Base-by-base conservation (phyloP, 106 monocot species). In the Acorus calamus region DNA sequence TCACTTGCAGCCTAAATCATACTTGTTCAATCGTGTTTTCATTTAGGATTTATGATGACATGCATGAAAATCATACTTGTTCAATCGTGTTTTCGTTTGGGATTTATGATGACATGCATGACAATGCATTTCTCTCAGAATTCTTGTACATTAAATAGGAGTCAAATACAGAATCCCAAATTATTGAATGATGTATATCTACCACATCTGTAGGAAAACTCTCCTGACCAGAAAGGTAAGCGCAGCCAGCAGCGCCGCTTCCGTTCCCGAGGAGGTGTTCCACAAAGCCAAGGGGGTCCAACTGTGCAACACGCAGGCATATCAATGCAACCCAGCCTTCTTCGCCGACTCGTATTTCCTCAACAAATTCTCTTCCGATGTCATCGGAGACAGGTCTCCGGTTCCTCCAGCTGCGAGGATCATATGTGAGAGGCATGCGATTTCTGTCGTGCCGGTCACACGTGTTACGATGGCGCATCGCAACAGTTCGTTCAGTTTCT, bases 221-320 rank as follows among this genome's bases (percentile, higher is more conserved):
- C 68, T 96, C 8, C 73, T 82, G 50, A 78, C 72, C n/a, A 72
- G 82, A 46, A 96, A 90, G 62, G 87, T 96, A 4, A 78, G 82
- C 65, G 80, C 90, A 63, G 64, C 84, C 14, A 84, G 84, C 11
- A 87, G 82, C 50, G 94, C 94, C 44, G 94, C 94, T 7, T 96
- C 94, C 8, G 94, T 96, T 46, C 90, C 94, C 10, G 90, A 96
- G 44, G 94, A 90, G 61, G 84, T 96, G 9, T 90, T 96, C 72
- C 86, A 96, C 66, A 70, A 52, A 61, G 94, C 94, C 6, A 75
- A 63, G 57, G 94, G 94, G 3, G 80, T 90, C 54, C 87, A 90
- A 61, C 75, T 96, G 47, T 87, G 80, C 80, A 90, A 90, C 76
- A 90, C 84, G n/a, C 94, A 96, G 55, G 86, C 94, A 4, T 90